Base-by-base conservation (phyloP, 768 basidiomycete species). In the Boletus edulis region DNA sequence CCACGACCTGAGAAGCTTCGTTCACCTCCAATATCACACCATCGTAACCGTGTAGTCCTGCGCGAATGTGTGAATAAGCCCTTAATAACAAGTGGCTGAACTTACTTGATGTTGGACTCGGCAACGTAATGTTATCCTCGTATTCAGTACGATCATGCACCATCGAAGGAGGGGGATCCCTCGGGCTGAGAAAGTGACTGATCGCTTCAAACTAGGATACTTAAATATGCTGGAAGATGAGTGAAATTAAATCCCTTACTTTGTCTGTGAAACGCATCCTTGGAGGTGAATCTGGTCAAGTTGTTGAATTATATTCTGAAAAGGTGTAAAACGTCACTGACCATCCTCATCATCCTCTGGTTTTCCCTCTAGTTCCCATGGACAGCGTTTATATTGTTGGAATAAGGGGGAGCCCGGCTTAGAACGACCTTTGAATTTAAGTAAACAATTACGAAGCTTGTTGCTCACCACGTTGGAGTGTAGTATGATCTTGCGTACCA, bases 341-440 rank as follows among this genome's bases (percentile, higher is more conserved):
- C 89, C 87, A 66, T 91, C 89, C 75, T 91, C 88, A 53, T 91
- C 89, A 52, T 90, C 89, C 69, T 91, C 89, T 24, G 88, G 88
- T 48, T 72, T 74, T 4, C 86, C 87, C 67, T 90, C 86, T 37
- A 97, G 80, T 65, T 89, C 85, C 94, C 94, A 97, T 40, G 86
- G 89, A 70, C 94, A 96, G 35, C 93, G 86, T 64, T 94, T 91
- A 67, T 95, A 94, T 13, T 87, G 79, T 66, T 97, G 94, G 65
- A 97, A 97, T 22, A 93, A 72, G 5, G 93, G 86, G 1, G 93
- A 86, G 7, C 94, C 94, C 31, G 91, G 89, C 94, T 96, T 24
- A 22, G 4, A 29, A 50, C 14, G 49, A 14, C 22, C 32, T 18
- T 55, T 54, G n/a, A 47, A 42, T 44, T 51, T 37, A 39, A 38